Base-by-base conservation (phyloP, 1,284 basidiomycete species). In the Grifola frondosa region DNA sequence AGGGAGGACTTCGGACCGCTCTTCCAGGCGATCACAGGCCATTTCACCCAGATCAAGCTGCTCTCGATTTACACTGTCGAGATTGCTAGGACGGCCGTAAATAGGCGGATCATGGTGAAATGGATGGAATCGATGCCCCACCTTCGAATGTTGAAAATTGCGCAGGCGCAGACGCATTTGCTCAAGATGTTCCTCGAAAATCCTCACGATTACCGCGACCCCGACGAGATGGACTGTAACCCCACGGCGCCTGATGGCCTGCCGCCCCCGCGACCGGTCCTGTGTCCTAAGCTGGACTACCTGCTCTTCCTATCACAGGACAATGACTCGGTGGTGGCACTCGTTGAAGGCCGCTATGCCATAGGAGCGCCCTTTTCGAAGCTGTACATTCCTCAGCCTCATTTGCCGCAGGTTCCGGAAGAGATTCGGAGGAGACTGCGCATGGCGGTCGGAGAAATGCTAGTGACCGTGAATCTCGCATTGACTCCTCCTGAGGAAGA, bases 81-180 rank as follows among this genome's bases (percentile, higher is more conserved):
- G 21, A 44, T 71, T 23, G 46, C 53, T 21, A 48, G 54, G 30
- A 57, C 47, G 17, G 30, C 49, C 13, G 16, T 17, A 28, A 63
- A 62, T 20, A 51, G 52, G 37, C 43, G 50, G 25, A 49, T 58
- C 23, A 55, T 80, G 48, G 61, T 76, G 30, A 65, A 65, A 33
- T 78, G 74, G 71, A 56, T 83, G 29, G 60, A 71, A 31, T 71
- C 77, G 16, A 77, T 83, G 71, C 78, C 78, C 11, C 57, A 65
- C 19, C 56, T 84, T 23, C 62, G 57, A 37, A 77, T 75, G 55
- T 62, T 81, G 24, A 74, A 77, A 21, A 49, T 81, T 17, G 69
- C 71, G 21, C 61, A 63, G 36, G 54, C 76, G 43, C 61, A 62
- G 29, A 37, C 60, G 30, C 54, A 62, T 21, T 53, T 81, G 32